phyloP scores from a whole-genome alignment of 495 filamentous ascomycete species.

The Apiosordaria backusii region DNA sequence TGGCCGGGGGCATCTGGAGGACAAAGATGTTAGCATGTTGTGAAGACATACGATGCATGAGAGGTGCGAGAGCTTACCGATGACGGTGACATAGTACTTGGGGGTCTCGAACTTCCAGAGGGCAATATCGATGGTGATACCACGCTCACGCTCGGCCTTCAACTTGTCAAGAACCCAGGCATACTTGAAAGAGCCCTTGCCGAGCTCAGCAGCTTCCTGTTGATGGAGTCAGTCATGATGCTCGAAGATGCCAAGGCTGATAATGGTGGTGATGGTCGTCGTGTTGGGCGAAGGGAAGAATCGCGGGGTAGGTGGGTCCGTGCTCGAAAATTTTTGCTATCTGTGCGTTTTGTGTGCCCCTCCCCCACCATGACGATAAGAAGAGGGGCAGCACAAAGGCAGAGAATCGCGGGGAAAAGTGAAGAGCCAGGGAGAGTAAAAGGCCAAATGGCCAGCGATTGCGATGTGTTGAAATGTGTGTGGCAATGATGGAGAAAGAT shows the following conservation, averaged over 20 bases:
- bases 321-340: conserved; percentile 28
- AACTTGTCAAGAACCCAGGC: conserved; percentile 99
- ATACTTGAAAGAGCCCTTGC: conserved; percentile 99
- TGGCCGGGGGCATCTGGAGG: conserved; percentile 89
- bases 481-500: not conserved
- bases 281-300: conserved; percentile 6
- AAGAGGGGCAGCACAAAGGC: conserved; percentile 28
- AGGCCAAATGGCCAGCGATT: conserved; percentile 5
- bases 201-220: conserved; percentile 97
- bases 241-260: not conserved
- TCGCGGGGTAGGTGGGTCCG: conserved; percentile 29
- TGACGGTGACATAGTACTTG: conserved; percentile 99
- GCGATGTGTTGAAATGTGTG: conserved; percentile 14
- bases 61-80: conserved; percentile 58
- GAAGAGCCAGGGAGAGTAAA: conserved; percentile 14
- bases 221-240: conserved; percentile 28
- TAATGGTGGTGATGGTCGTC: not conserved
- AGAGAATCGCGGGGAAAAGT: conserved; percentile 19
- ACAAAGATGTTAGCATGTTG: conserved; percentile 13
- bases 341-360: conserved; percentile 30
- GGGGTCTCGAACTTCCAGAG: conserved; percentile 99
- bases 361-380: conserved; percentile 28
- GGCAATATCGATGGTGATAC: conserved; percentile 99
- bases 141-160: conserved; percentile 99
- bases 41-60: not conserved